These are phyloP conservation scores for Saksenaea vasiformis DNA, from an alignment of 371 early-diverging fungal genomes.

Conservation along the genomic window DNA sequence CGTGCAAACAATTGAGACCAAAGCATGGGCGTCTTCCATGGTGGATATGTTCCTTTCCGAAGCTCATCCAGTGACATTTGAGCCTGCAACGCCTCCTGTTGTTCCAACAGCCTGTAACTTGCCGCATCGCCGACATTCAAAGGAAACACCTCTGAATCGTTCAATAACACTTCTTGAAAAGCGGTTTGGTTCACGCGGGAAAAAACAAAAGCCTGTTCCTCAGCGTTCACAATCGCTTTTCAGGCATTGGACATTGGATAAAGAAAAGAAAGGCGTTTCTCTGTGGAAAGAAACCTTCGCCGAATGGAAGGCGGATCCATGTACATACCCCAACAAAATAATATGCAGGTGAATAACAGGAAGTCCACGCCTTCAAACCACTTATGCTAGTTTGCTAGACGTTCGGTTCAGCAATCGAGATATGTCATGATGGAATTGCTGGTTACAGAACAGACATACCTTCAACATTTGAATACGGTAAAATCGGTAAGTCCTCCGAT, in stretches of 20 bases:
- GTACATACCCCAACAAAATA: background rate
- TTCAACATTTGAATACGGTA: constrained; percentile 14
- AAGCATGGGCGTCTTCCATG: constrained; percentile 1
- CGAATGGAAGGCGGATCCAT: background rate
- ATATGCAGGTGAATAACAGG: background rate
- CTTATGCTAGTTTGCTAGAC: background rate
- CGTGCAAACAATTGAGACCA: background rate
- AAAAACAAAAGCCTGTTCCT: background rate
- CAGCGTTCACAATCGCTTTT: background rate
- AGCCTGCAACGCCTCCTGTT: background rate
- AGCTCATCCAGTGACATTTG: background rate
- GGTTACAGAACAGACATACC: constrained; percentile 19
- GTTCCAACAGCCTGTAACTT: background rate
- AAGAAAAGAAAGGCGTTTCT: background rate
- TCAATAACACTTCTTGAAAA: background rate
- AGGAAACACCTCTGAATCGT: background rate
- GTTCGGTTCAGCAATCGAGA: background rate
- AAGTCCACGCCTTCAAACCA: background rate
- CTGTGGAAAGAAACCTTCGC: background rate
- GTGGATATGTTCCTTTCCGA: background rate
- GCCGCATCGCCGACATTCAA: constrained; percentile 1
- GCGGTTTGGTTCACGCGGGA: background rate
- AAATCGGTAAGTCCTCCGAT: constrained; percentile 15
- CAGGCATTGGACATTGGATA: background rate
- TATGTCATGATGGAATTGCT: constrained; percentile 17